Percentiles rank a stretch among this genome's conserved stretches.
Evolutionary conservation across 2,329 filamentous ascomycete species (phyloP).

Genomic region (Talaromyces sp.): DNA sequence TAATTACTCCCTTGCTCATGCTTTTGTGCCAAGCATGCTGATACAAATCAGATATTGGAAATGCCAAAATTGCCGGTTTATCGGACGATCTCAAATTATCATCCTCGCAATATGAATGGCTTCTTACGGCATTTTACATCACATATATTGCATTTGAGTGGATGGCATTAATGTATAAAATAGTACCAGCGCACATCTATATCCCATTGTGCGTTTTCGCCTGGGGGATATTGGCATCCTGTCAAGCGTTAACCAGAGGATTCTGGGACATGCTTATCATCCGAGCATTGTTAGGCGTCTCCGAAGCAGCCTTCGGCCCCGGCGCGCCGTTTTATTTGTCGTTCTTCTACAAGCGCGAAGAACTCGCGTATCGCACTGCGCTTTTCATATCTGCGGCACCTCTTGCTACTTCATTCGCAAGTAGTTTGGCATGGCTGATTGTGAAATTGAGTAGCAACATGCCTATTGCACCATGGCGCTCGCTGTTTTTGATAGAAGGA

Average conservation of each 20-base stretch:
- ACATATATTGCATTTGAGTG: constrained; percentile 64
- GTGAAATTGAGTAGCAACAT: constrained; percentile 62
- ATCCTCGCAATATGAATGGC: constrained; percentile 58
- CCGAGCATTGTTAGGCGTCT: constrained; percentile 49
- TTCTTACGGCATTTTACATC: constrained; percentile 62
- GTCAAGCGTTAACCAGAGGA: constrained; percentile 65
- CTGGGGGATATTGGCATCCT: constrained; percentile 75
- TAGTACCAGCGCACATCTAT: constrained; percentile 61
- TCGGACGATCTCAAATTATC: constrained; percentile 53
- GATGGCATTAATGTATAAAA: constrained; percentile 62
- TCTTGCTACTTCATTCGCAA: constrained; percentile 65
- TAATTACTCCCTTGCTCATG: constrained; percentile 41
- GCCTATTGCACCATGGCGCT: constrained; percentile 78
- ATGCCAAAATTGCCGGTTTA: constrained; percentile 61
- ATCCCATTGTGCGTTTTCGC: constrained; percentile 61
- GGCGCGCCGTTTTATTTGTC: constrained; percentile 64
- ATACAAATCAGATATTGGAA: constrained; percentile 52
- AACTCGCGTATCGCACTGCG: constrained; percentile 80
- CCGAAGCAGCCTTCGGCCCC: constrained; percentile 61
- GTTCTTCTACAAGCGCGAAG: constrained; percentile 62
- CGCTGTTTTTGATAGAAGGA: constrained; percentile 79
- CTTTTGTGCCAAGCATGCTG: not conserved
- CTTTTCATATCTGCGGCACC: constrained; percentile 76
- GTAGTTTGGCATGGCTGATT: constrained; percentile 72
- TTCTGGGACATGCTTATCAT: constrained; percentile 55